Evolutionary conservation across 257 asterid species (phyloP).

Genomic region (Forsythia suspensa): DNA sequence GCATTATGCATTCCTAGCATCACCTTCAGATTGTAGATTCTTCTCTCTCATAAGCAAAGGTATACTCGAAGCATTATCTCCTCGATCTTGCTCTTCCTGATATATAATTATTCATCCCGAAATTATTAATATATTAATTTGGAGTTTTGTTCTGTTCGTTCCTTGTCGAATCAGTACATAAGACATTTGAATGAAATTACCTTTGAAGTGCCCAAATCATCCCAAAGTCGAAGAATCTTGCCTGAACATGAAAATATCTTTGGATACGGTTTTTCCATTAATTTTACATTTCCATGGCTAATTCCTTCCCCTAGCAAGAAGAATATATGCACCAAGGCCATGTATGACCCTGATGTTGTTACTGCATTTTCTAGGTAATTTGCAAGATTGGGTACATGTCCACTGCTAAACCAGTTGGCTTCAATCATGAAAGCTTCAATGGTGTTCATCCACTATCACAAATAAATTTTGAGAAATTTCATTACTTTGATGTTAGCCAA

Average conservation of each 20-base stretch:
- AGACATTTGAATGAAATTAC: background rate
- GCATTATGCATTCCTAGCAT: conserved; percentile 11
- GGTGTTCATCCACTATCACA: conserved; percentile 22
- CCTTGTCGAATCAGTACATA: no score
- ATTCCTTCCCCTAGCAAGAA: conserved; percentile 26
- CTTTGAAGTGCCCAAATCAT: conserved; percentile 31
- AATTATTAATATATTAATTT: background rate
- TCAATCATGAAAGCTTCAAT: conserved; percentile 28
- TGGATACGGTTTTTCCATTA: conserved; percentile 24
- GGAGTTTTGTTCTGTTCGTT: no score
- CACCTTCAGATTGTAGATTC: background rate
- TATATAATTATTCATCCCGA: background rate
- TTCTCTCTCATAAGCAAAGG: conserved; percentile 12
- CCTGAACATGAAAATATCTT: conserved; percentile 24
- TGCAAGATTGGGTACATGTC: conserved; percentile 13
- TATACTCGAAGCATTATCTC: conserved; percentile 25
- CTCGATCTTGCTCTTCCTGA: conserved; percentile 22
- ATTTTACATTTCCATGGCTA: conserved; percentile 9
- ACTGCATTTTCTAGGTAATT: conserved; percentile 25
- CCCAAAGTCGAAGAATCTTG: conserved; percentile 31
- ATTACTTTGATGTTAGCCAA: background rate
- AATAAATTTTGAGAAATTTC: background rate
- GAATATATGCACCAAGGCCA: conserved; percentile 31
- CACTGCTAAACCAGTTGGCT: conserved; percentile 22
- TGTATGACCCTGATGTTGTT: conserved; percentile 28